Evolutionary conservation across 108 stramenopile species (phyloP).

Genomic region (Parmales sp.): DNA sequence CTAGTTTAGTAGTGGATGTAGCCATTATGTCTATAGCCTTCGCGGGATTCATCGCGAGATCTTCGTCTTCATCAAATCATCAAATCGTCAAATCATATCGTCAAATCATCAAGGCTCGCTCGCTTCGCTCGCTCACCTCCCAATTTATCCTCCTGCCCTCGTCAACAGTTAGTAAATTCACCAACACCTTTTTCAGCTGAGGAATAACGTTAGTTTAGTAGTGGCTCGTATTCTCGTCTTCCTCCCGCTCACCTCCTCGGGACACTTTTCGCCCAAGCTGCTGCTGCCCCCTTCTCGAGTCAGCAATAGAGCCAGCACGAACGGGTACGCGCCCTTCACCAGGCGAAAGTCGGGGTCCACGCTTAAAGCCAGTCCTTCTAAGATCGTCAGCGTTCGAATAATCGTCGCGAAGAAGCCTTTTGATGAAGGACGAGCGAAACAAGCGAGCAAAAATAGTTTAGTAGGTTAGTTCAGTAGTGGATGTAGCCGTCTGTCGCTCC

Average conservation of each 20-base stretch:
- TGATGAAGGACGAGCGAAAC: no score
- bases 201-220: no score
- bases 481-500: no score
- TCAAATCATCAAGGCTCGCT: no score
- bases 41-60: no score
- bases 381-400: constrained; percentile 75
- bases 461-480: no score
- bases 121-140: no score
- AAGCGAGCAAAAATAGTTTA: no score
- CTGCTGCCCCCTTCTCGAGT: constrained; percentile 33
- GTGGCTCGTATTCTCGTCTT: not conserved
- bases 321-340: constrained; percentile 88
- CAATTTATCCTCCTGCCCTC: not conserved
- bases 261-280: not conserved
- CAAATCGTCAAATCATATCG: no score
- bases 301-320: constrained; percentile 62
- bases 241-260: not conserved
- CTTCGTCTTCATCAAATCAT: no score
- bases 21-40: no score
- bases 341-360: constrained; percentile 79
- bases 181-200: not conserved
- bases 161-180: not conserved
- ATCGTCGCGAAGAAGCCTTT: constrained; percentile 84
- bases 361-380: constrained; percentile 75
- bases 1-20: no score